Percentiles rank a stretch among this genome's conserved stretches.
These are phyloP conservation scores for Candida pini DNA, from an alignment of 805 yeast genomes.

Conservation along the genomic window DNA sequence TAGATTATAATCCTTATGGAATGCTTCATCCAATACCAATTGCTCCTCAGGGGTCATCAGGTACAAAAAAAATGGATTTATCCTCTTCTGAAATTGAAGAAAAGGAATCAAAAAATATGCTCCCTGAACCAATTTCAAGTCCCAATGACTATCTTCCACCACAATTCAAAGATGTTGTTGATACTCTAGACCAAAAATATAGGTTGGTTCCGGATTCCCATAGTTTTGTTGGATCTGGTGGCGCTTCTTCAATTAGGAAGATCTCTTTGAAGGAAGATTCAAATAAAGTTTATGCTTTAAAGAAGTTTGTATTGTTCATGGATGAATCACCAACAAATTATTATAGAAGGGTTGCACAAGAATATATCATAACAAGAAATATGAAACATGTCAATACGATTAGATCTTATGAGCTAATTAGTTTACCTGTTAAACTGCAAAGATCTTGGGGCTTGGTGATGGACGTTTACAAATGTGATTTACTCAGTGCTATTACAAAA, in stretches of 20 bases:
- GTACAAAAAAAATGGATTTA: conserved; percentile 25
- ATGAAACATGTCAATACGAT: conserved; percentile 55
- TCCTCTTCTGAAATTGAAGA: conserved; percentile 24
- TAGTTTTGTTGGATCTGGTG: conserved; percentile 57
- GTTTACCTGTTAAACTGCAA: conserved; percentile 52
- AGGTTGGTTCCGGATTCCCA: conserved; percentile 35
- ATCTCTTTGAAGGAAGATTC: conserved; percentile 29
- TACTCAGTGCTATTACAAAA: conserved; percentile 48
- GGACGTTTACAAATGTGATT: conserved; percentile 60
- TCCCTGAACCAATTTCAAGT: conserved; percentile 56
- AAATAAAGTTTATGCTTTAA: conserved; percentile 53
- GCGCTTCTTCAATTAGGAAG: conserved; percentile 60
- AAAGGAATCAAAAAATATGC: conserved; percentile 29
- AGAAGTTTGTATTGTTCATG: conserved; percentile 53
- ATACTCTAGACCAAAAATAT: conserved; percentile 50
- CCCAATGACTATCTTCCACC: conserved; percentile 63
- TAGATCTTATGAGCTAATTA: conserved; percentile 47
- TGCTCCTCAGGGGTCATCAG: too few species aligned
- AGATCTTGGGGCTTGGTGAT: conserved; percentile 76
- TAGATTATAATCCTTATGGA: conserved; percentile 63
- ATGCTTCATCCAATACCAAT: too few species aligned
- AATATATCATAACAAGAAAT: conserved; percentile 54
- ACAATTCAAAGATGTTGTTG: conserved; percentile 41
- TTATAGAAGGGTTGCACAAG: conserved; percentile 59
- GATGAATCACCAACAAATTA: conserved; percentile 59